Percentiles rank a stretch among this genome's conserved stretches.
Conservation (phyloP, 208 protist species). For the Acanthamoeba royreba region DNA sequence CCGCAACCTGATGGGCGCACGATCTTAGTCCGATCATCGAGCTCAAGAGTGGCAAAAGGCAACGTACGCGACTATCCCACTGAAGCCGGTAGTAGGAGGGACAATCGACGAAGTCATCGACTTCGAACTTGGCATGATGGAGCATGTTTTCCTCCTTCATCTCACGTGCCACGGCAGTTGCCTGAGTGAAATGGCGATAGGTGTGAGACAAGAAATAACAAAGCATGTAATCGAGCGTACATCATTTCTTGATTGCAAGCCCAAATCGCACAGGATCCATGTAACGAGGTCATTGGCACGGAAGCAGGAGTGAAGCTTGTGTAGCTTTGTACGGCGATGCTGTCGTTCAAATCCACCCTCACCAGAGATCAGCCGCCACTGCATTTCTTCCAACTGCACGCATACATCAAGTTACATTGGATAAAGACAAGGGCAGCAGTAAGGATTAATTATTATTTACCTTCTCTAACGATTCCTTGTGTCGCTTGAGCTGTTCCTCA, state of each 20-base stretch:
- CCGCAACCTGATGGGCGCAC: neutral
- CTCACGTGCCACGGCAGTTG: neutral
- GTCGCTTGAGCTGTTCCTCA: neutral
- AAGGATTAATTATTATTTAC: neutral
- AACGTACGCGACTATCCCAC: neutral
- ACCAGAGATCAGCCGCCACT: neutral
- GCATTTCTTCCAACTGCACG: neutral
- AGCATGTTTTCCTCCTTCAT: neutral
- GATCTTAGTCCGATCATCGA: neutral
- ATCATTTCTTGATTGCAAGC: neutral
- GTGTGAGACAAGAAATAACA: neutral
- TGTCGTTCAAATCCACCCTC: constrained; percentile 16
- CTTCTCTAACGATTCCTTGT: neutral
- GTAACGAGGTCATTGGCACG: neutral
- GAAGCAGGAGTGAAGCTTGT: constrained; percentile 27
- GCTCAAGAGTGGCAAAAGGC: neutral
- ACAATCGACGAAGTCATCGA: neutral
- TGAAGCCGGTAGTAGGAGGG: neutral
- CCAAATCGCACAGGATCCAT: constrained; percentile 6
- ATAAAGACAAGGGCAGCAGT: neutral
- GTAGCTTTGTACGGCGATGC: neutral
- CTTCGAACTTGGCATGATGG: neutral
- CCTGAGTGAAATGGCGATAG: neutral
- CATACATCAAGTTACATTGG: neutral
- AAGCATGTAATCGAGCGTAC: neutral